phyloP scores from a whole-genome alignment of 805 yeast genomes.

The Metschnikowia proteae region DNA sequence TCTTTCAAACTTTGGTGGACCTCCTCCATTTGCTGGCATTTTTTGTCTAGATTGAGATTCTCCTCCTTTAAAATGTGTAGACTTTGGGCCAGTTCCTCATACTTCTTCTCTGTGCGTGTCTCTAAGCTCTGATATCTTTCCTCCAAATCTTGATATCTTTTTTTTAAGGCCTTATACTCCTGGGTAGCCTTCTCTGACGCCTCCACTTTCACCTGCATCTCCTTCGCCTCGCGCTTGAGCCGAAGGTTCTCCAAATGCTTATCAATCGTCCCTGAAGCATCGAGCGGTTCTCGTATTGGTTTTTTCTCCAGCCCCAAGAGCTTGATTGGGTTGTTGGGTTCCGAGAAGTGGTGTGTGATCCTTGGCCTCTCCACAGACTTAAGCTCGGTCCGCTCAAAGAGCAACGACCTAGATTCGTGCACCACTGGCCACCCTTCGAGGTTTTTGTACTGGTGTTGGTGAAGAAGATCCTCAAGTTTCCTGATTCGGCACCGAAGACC shows the following conservation, averaged over 20 bases:
- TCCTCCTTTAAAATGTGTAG: neutral
- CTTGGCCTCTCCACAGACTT: neutral
- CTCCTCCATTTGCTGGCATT: neutral
- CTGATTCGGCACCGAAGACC: conserved; percentile 71
- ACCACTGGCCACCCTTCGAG: conserved; percentile 44
- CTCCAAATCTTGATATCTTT: neutral
- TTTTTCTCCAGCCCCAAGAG: conserved; percentile 16
- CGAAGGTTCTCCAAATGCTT: conserved; percentile 42
- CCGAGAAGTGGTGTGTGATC: neutral
- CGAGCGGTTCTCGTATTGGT: conserved; percentile 18
- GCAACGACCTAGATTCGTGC: conserved; percentile 6
- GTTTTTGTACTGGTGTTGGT: conserved; percentile 63
- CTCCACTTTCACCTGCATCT: neutral
- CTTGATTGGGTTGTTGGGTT: conserved; percentile 23
- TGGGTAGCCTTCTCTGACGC: neutral
- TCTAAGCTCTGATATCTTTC: neutral
- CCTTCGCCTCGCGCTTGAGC: conserved; percentile 27
- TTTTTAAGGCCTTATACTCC: neutral
- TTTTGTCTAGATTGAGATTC: neutral
- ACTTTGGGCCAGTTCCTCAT: neutral
- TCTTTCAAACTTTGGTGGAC: neutral
- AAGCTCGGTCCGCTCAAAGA: conserved; percentile 1
- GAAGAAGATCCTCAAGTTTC: conserved; percentile 72
- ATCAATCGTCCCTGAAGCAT: conserved; percentile 37
- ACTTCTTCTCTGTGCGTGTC: neutral